Base-by-base conservation (phyloP, 192 early-diverging fungal genomes). In the Coemansia sp. region DNA sequence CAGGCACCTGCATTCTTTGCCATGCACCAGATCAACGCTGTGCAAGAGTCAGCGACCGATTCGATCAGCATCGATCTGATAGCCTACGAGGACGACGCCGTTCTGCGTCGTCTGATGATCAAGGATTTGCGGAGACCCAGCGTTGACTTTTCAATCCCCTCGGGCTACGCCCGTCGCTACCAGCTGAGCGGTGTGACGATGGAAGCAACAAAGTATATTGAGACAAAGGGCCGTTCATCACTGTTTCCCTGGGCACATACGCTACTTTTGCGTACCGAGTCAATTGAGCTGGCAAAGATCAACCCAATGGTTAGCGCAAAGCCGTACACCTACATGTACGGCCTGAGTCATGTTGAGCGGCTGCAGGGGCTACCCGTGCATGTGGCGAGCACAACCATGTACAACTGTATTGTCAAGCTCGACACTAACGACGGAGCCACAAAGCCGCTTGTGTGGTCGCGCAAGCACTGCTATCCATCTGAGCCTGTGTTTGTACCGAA, bases 401-500 rank as follows among this genome's bases (percentile, higher is more conserved):
- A 73, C 51, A 80, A 83, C 53, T 80, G 78, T 37, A 78, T 85
- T 53, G 75, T 75, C 57, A 85, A 83, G 65, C 57, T 85, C 14
- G 71, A 82, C 24, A 57, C 76, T 18, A 73, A 69, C 41, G 78
- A 81, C 12, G 55, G 75, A 15, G 40, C 56, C n/a, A 69, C 11
- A 8, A 23, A 40, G 53, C 69, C 65, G 46, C 48, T 56, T 14
- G 39, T 68, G 5, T 80, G 78, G 78, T 58, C 75, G 43, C 78
- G 87, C 64, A 81, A 80, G 45, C 73, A 87, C 62, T 88, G 87
- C 67, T 90, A 83, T 56, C 89, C 92, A 24, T 87, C 87, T 9
- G 89, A 94, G 71, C 85, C 92, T 1, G 62, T 88, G 15, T 94
- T 92, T 81, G 84, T 94, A 23, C 86, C 89, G 40, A 78, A 58